These are phyloP conservation scores for Kentomonas sorsogonicus DNA, from an alignment of 208 protist species.

Conservation along the genomic window DNA sequence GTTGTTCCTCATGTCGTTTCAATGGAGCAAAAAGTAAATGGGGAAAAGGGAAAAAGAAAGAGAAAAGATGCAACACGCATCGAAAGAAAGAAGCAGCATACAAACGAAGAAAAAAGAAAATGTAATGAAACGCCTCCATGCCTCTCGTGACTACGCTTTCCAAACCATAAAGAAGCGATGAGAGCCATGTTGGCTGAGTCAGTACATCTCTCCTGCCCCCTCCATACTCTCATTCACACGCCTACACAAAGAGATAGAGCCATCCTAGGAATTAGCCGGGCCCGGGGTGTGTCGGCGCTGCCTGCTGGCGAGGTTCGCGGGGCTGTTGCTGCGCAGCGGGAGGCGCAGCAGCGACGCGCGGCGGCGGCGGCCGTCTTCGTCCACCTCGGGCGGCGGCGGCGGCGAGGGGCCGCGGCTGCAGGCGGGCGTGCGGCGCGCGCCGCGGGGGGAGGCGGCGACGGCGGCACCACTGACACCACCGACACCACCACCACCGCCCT, in stretches of 20 bases:
- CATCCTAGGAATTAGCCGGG: neutral
- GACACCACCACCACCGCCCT: neutral
- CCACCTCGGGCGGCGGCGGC: neutral
- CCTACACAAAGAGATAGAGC: neutral
- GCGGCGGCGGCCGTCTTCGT: neutral
- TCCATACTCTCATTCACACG: neutral
- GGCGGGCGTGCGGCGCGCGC: neutral
- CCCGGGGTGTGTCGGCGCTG: too few species aligned
- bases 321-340: too few species aligned
- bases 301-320: too few species aligned
- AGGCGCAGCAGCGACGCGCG: too few species aligned
- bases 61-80: conserved; percentile 6
- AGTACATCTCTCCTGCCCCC: too few species aligned
- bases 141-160: too few species aligned
- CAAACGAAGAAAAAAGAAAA: conserved; percentile 1
- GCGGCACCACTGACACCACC: neutral
- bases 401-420: neutral
- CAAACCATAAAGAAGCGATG: too few species aligned
- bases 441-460: neutral
- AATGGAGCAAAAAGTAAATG: neutral
- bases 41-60: conserved; percentile 4
- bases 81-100: conserved; percentile 5
- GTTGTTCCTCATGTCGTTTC: neutral
- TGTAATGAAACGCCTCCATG: too few species aligned
- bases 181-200: too few species aligned